Percentiles rank a stretch among this genome's conserved stretches.
Conservation (phyloP, 306 rosid species). For the Ormosia semicastrata region DNA sequence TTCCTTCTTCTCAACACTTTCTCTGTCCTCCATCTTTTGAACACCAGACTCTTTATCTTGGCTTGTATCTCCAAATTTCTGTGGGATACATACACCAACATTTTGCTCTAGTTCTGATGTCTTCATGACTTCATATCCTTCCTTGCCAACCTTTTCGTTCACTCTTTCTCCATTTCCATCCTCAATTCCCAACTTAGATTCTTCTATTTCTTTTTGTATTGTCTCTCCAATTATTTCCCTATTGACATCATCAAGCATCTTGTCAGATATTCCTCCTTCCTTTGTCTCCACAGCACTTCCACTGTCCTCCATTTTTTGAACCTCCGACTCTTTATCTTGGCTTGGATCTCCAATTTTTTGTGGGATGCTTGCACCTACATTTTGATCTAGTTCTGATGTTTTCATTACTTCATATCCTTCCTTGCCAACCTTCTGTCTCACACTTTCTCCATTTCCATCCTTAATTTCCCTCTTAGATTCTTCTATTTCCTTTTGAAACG, state of each 20-base stretch:
- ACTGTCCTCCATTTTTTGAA: background rate
- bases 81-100: background rate
- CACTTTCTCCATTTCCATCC: background rate
- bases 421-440: background rate
- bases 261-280: background rate
- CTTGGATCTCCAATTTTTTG: background rate
- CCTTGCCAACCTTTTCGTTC: background rate
- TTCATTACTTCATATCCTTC: background rate
- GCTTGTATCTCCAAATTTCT: background rate
- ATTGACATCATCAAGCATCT: background rate
- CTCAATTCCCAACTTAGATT: background rate
- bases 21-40: constrained; percentile 8
- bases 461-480: too few species aligned
- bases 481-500: too few species aligned
- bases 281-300: background rate
- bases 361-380: background rate
- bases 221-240: background rate
- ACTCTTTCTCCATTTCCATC: background rate
- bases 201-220: background rate
- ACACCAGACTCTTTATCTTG: background rate
- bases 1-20: background rate
- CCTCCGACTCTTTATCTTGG: background rate
- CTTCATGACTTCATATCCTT: background rate
- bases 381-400: background rate
- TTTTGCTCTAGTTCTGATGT: background rate